Base-by-base conservation (phyloP, 2,329 filamentous ascomycete genomes). In the Aspergillus melleus region DNA sequence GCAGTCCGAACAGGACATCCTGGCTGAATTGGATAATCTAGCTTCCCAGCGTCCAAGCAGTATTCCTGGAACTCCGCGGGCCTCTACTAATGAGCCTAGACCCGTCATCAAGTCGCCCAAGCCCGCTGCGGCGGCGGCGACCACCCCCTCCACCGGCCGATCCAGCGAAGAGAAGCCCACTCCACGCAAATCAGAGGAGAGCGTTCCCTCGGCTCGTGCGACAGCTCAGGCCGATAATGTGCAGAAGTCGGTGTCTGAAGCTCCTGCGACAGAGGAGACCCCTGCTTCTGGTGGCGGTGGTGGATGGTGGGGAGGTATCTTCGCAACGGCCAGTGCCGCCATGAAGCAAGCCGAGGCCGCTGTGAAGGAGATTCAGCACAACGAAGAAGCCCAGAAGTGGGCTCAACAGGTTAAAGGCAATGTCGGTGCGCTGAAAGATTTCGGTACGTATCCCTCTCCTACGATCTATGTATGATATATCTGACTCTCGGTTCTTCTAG, bases 361-460 rank as follows among this genome's bases (percentile, higher is more conserved):
- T 0, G 93, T 96, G 65, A 96, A 94, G 74, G 92, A 98, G 76
- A 93, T 99, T 52, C 91, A 96, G 75, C 89, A 95, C 73, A 97
- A 96, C 70, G 92, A 98, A 73, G 95, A 99, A 76, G 95, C 94
- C 54, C 93, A 94, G 80, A 90, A 91, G 75, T 99, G 94, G 92
- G 91, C 93, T 1, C 91, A 96, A 55, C 94, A 98, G 74, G 90
- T 98, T 57, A 89, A 89, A 71, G 93, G 92, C 61, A 96, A 96
- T 72, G 90, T 96, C 52, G 90, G 89, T 49, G 88, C 87, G 32
- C 80, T 98, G 47, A 86, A 86, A 67, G 90, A 88, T 57, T 81
- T 94, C 62, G 90, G 92, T 94, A 84, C 65, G 80, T 76, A 10
- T 54, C 5, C 12, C 53, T 16, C 12, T 5, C 51, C 1, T 47